These are phyloP conservation scores for Maudiozyma humilis DNA, from an alignment of 1,139 yeast species.

Conservation along the genomic window DNA sequence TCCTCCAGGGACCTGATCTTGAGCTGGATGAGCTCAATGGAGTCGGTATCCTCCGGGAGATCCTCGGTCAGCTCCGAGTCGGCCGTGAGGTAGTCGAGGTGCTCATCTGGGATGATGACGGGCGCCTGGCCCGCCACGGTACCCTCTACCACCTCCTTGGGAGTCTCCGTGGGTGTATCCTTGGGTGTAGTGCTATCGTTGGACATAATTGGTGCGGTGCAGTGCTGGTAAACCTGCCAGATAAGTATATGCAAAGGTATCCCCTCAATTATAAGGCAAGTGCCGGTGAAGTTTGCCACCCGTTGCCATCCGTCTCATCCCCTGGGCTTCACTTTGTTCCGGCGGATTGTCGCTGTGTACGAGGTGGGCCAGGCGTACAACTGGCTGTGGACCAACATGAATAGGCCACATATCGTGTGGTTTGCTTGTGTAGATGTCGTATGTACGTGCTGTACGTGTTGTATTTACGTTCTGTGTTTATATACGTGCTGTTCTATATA, in stretches of 20 bases:
- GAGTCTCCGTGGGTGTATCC: not conserved
- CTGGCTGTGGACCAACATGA: not conserved
- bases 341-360: not conserved
- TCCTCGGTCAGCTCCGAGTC: slow-evolving; percentile 57
- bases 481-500: not conserved
- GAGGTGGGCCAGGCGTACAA: not conserved
- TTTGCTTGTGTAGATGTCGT: too few relatives aligned
- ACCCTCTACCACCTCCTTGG: not conserved
- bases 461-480: not conserved
- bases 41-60: slow-evolving; percentile 53
- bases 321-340: not conserved
- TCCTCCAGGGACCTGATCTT: slow-evolving; percentile 64
- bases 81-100: slow-evolving; percentile 38
- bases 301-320: too few relatives aligned
- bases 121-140: not conserved
- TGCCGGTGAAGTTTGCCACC: too few relatives aligned
- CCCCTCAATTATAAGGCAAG: too few relatives aligned
- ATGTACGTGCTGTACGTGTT: too few relatives aligned
- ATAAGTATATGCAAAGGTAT: too few relatives aligned
- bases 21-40: slow-evolving; percentile 69
- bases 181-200: not conserved
- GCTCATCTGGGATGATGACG: slow-evolving; percentile 47
- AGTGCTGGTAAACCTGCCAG: too few relatives aligned
- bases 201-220: not conserved
- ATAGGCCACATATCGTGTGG: too few relatives aligned